Evolutionary conservation across 805 yeast genomes (phyloP), one percentile per base, ranked within the genome.

Genomic region (Saccharomycopsis synnaedendra): DNA sequence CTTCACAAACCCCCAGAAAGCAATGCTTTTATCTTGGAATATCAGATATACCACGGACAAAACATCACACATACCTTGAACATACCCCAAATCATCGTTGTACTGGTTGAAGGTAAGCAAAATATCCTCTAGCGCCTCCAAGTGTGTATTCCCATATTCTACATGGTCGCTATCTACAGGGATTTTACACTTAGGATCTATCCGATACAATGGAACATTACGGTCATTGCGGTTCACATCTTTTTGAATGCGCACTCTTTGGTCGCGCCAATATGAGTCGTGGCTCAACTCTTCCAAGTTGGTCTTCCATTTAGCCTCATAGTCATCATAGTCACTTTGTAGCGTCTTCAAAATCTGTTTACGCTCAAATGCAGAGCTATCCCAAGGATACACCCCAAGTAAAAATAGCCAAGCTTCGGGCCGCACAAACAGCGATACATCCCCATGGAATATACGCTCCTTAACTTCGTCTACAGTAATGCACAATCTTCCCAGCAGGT

Each of bases 61-160:
- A 45, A 93, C 67, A 63, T 93, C 99, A 6, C 93, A 79, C 99
- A 93, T 93, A 1, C 99, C 99, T 66, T 93, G 99, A 19, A 93
- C 96, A 59, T 93, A 93, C 0, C 98, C 98, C 55, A 93, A 65
- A 55, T 87, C 82, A 42, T 68, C 70, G 62, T 93, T 89, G 61
- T 80, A 74, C 62, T 85, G 88, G 61, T 93, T 90, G 58, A 83
- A 90, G 0, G 97, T 85, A 48, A 88, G 71, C 38, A 93, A 69
- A 52, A 93, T 83, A 56, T 84, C 88, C 55, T 86, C 74, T 66
- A 93, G 65, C 45, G 67, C 73, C 51, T 76, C 71, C 50, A 93
- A 67, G 62, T 93, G 88, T 7, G 85, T 81, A 60, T 93, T 93
- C 40, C 63, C 70, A 44, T 95, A 80, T 31, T 77, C 75, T 9